Base-by-base conservation (phyloP, 129 eudicot species). In the Artemisia argyi region DNA sequence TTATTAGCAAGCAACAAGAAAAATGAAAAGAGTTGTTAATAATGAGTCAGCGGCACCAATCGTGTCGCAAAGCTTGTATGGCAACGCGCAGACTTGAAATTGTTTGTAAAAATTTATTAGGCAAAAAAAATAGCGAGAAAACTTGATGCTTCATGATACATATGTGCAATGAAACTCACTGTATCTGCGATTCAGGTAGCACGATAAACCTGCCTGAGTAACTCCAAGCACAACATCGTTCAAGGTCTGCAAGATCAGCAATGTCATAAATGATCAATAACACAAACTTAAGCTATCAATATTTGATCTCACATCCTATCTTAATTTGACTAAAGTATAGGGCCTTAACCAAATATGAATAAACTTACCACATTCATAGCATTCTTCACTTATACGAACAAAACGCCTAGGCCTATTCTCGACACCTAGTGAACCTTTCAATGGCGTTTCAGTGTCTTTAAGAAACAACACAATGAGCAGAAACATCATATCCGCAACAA, bases 201-300 rank as follows among this genome's bases (percentile, higher is more conserved):
- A 81, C 1, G 89, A 80, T 48, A 85, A 75, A 59, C 86, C 86
- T 30, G 85, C 85, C 47, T 84, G 83, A 14, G 83, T 78, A 65
- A 84, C 82, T 73, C 85, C 88, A 47, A 84, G 73, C 12, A 81
- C 82, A 12, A 85, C 86, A 16, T 85, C 89, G 52, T 85, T 85
- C 46, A 81, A 8, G 13, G 86, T 85, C 86, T 85, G 69, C 72
- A 56, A 70, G 17, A 55, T 18, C 18, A 54, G 47, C 11, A 61
- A 35, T 44, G 8, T 55, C 26, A 35, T 39, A 7, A 39, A 39
- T 7, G 11, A 39, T 71, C 18, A 7, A 13, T 75, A 7, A 54
- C 4, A 13, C 2, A 26, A 1, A 73, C 8, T 5, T 52, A 52
- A 35, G 52, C 3, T 11, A 52, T 16, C 11, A 73, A 14, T 9